Conservation (phyloP, 176 grass and related monocot genomes). For the Elymus sibiricus region DNA sequence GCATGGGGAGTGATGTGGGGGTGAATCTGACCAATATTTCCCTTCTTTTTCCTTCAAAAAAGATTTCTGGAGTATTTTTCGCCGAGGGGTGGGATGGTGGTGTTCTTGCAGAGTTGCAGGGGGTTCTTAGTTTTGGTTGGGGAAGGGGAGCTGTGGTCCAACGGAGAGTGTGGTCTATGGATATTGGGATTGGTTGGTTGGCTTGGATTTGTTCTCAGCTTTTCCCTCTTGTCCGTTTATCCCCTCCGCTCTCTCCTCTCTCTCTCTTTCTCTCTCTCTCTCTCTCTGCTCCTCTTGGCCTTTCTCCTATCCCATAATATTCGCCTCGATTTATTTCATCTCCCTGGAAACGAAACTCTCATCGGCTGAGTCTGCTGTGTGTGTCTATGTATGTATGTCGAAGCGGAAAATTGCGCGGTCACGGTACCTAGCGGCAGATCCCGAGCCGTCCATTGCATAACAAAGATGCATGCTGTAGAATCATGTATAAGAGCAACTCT, state of each 20-base stretch:
- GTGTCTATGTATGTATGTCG: too few species aligned
- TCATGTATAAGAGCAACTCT: too few species aligned
- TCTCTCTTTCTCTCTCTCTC: neutral
- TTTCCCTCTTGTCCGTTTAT: constrained; percentile 48
- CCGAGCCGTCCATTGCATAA: too few species aligned
- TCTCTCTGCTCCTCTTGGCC: neutral
- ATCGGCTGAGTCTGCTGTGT: too few species aligned
- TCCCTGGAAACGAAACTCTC: too few species aligned
- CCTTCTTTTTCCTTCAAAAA: neutral
- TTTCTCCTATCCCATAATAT: constrained; percentile 42
- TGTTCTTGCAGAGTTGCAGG: constrained; percentile 21
- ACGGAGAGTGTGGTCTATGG: constrained; percentile 29
- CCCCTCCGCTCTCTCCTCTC: neutral
- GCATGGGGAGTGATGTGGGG: constrained; percentile 17
- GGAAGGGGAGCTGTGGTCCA: constrained; percentile 35
- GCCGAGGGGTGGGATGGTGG: constrained; percentile 15
- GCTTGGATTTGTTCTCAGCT: constrained; percentile 44
- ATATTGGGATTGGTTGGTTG: constrained; percentile 51
- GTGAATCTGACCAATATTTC: constrained; percentile 22
- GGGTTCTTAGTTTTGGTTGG: constrained; percentile 11
- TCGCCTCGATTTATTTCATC: constrained; percentile 6
- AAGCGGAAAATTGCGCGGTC: too few species aligned
- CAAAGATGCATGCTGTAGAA: too few species aligned
- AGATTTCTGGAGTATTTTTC: neutral
- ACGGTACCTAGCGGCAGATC: too few species aligned